Evolutionary conservation across 2,329 filamentous ascomycete species (phyloP), one percentile per base, ranked within the genome.

Genomic region (Colletotrichum aenigma): DNA sequence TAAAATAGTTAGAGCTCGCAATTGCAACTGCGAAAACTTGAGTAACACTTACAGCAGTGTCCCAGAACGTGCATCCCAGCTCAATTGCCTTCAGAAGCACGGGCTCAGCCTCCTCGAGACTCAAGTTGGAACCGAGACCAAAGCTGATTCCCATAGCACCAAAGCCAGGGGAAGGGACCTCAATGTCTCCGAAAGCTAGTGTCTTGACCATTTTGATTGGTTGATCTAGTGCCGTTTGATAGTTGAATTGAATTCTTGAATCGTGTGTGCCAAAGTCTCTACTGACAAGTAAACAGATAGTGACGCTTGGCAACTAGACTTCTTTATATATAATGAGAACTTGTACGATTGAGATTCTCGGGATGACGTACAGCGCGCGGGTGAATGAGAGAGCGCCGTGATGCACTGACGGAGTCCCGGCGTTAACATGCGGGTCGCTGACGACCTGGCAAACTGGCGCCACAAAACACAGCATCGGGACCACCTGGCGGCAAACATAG

Each of bases 91-190:
- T 89, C 28, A 88, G 75, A 0, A 89, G 81, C 0, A 89, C 87
- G 15, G 87, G 87, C 75, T 89, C 88, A 6, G 87, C 87, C 77
- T 89, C 77, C 69, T 89, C 86, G 1, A 84, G 78, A 34, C 76
- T 85, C 5, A 89, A 77, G 72, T 87, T 86, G 48, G 65, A 83
- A 6, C 88, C 87, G 24, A 88, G 61, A 5, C 83, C 86, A 71
- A 84, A 85, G 76, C 82, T 88, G 15, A 89, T 78, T 9, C 88
- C 88, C 87, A 89, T 89, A 13, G 87, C 87, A 24, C 88, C 88
- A 71, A 89, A 89, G 67, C 87, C 87, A 2, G 87, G 87, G 7
- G 78, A 77, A 5, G 85, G 82, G 18, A 88, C 85, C 48, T 85
- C 75, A 36, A 84, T 80, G 68, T 84, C 79, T 26, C 77, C 79